A percentile compares a stretch with the other conserved stretches of the same genome.
phyloP scores from a whole-genome alignment of 768 basidiomycete species.

The Suillus cothurnatus region DNA sequence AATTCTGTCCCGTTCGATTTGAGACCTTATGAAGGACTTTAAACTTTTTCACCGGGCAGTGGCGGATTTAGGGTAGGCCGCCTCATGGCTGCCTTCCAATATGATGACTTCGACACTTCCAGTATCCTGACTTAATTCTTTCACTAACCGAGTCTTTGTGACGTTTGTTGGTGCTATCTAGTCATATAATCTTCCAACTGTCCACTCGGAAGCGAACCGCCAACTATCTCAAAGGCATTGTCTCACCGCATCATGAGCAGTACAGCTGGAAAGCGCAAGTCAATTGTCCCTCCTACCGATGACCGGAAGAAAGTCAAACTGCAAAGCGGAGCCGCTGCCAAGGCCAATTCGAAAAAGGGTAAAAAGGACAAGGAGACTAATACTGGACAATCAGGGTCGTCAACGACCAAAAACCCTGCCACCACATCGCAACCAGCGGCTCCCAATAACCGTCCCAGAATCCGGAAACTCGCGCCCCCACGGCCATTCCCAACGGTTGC shows the following conservation, averaged over 20 bases:
- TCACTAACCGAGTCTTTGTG: background rate
- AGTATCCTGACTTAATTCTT: background rate
- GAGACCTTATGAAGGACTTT: background rate
- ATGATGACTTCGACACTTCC: background rate
- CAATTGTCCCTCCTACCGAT: background rate
- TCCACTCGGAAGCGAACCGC: background rate
- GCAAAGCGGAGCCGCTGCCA: background rate
- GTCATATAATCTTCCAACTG: background rate
- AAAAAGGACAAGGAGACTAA: background rate
- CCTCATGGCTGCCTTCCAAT: background rate
- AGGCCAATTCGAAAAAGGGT: background rate
- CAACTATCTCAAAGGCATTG: background rate
- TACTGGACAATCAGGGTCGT: background rate
- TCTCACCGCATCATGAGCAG: background rate
- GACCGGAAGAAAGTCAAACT: slow-evolving; percentile 2
- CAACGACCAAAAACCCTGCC: background rate
- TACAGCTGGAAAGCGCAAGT: background rate
- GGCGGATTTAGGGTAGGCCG: slow-evolving; percentile 12
- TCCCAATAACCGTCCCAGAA: slow-evolving; percentile 30
- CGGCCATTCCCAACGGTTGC: slow-evolving; percentile 80
- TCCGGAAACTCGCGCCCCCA: slow-evolving; percentile 70
- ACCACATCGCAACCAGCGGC: background rate
- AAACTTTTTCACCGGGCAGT: slow-evolving; percentile 7
- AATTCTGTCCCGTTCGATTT: slow-evolving; percentile 1
- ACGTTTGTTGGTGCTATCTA: background rate